These are phyloP conservation scores for Meripilus lineatus DNA, from an alignment of 1,284 basidiomycete species.

Conservation along the genomic window DNA sequence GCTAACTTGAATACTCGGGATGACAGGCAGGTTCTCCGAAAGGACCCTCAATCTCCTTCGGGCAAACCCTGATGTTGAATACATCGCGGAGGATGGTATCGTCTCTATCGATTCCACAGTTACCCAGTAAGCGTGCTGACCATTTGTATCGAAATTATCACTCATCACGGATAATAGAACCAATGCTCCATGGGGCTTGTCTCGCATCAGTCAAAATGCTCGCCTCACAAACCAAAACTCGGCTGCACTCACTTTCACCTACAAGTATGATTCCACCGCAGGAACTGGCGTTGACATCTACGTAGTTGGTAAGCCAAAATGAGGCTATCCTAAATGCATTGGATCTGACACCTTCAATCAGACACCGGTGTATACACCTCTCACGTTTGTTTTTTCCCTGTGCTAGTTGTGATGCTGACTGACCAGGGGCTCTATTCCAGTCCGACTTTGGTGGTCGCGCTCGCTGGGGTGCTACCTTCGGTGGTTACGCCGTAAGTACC, in stretches of 20 bases:
- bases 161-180: constrained; percentile 10
- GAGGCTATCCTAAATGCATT: not conserved
- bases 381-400: constrained; percentile 33
- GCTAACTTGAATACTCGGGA: not conserved
- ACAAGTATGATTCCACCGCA: constrained; percentile 26
- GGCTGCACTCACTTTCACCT: constrained; percentile 12
- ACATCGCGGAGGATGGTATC: constrained; percentile 35
- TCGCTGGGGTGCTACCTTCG: constrained; percentile 53
- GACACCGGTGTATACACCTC: constrained; percentile 55
- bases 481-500: constrained; percentile 14
- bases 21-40: constrained; percentile 39
- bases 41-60: constrained; percentile 57
- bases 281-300: constrained; percentile 31
- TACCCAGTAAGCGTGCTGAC: constrained; percentile 12
- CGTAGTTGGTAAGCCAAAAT: constrained; percentile 25
- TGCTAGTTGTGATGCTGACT: not conserved
- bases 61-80: constrained; percentile 60
- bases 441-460: constrained; percentile 69
- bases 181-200: constrained; percentile 33
- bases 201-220: constrained; percentile 23
- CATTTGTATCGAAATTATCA: not conserved
- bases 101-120: constrained; percentile 12
- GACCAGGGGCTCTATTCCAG: constrained; percentile 16
- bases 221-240: constrained; percentile 11
- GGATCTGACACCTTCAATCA: not conserved